Conservation (phyloP, 495 filamentous ascomycete genomes). For the Elasticomyces elasticus region DNA sequence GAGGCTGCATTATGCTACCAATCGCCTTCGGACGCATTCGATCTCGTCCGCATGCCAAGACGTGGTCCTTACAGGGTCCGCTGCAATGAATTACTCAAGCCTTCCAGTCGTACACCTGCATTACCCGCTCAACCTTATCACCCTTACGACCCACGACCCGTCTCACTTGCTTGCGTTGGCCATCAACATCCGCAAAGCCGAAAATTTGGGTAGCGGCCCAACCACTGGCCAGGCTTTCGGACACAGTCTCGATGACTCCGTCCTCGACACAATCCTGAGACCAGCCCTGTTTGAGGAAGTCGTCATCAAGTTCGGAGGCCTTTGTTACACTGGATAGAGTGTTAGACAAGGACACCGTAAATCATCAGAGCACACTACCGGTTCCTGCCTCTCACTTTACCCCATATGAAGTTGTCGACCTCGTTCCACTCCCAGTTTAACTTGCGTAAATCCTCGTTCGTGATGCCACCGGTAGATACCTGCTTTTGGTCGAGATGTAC, state of each 20-base stretch:
- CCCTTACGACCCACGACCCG: conserved; percentile 58
- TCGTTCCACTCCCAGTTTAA: conserved; percentile 61
- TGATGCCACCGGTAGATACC: conserved; percentile 62
- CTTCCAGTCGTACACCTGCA: conserved; percentile 64
- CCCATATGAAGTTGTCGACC: conserved; percentile 76
- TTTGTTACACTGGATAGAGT: conserved; percentile 6
- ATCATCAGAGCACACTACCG: background rate
- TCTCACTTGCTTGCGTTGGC: conserved; percentile 56
- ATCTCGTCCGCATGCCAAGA: too few species aligned
- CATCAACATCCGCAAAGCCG: conserved; percentile 51
- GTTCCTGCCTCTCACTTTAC: conserved; percentile 47
- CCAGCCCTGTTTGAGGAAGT: conserved; percentile 43
- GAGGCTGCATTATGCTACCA: too few species aligned
- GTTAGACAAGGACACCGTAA: background rate
- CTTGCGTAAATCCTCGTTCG: conserved; percentile 62
- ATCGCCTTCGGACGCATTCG: too few species aligned
- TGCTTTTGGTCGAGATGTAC: conserved; percentile 74
- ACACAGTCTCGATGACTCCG: conserved; percentile 46
- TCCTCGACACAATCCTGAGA: conserved; percentile 35
- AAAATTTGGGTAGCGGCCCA: conserved; percentile 59
- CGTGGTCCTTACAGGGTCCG: background rate
- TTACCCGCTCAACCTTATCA: conserved; percentile 47
- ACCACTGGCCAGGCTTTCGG: conserved; percentile 43
- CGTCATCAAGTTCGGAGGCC: conserved; percentile 32
- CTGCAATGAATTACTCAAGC: background rate